phyloP scores from a whole-genome alignment of 805 yeast species.

The Lachancea waltii region DNA sequence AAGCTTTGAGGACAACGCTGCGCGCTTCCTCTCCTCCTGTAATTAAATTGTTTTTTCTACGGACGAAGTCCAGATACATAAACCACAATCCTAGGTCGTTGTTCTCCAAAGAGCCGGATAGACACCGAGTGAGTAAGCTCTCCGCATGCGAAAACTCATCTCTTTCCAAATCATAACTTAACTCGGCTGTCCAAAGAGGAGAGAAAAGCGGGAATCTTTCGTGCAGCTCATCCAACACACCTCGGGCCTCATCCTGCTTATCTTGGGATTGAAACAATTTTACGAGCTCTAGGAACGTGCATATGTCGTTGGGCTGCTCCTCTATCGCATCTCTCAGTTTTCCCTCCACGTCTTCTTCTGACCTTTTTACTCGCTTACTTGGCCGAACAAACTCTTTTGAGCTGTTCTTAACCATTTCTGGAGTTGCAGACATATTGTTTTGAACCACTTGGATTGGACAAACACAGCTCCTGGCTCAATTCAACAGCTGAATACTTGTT shows the following conservation, averaged over 20 bases:
- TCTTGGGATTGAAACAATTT: constrained; percentile 45
- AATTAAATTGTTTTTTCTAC: constrained; percentile 56
- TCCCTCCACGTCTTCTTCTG: constrained; percentile 44
- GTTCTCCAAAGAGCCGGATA: constrained; percentile 37
- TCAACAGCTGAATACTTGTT: background rate
- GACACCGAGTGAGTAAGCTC: constrained; percentile 54
- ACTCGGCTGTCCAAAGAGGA: constrained; percentile 67
- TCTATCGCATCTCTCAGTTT: constrained; percentile 50
- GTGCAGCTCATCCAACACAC: constrained; percentile 54
- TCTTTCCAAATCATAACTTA: constrained; percentile 54
- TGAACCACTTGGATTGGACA: background rate
- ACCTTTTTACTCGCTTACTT: constrained; percentile 7
- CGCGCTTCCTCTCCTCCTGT: constrained; percentile 82
- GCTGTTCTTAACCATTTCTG: constrained; percentile 10
- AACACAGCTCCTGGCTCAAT: background rate
- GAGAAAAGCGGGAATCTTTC: constrained; percentile 61
- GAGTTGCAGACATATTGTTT: constrained; percentile 11
- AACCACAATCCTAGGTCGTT: constrained; percentile 68
- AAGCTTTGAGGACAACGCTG: constrained; percentile 68
- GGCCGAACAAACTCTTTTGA: constrained; percentile 8
- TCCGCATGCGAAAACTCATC: constrained; percentile 52
- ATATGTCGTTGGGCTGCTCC: constrained; percentile 46
- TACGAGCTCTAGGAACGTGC: constrained; percentile 52
- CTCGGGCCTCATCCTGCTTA: constrained; percentile 52
- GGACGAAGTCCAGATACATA: constrained; percentile 70